Conservation (phyloP, 2,329 filamentous ascomycete genomes). For the Colletotrichum chrysophilum region DNA sequence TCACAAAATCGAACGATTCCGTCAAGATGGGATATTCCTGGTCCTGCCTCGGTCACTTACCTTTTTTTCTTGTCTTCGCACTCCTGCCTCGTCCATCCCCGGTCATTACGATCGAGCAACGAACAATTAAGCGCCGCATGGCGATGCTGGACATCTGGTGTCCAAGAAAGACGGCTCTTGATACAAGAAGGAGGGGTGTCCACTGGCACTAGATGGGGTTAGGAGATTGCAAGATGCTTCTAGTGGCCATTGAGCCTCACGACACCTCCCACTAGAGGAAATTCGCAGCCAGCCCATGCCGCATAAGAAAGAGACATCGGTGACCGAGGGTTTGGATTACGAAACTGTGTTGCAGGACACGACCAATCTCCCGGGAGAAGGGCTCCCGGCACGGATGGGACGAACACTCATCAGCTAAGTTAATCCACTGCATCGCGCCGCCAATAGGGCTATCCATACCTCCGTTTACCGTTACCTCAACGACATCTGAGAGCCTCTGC, state of each 20-base stretch:
- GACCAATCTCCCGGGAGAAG: constrained; percentile 9
- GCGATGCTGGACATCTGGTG: background rate
- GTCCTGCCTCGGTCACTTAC: background rate
- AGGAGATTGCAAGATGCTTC: background rate
- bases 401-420: background rate
- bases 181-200: background rate
- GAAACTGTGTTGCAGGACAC: background rate
- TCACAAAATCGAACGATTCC: background rate
- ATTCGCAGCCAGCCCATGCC: background rate
- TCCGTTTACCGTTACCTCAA: background rate
- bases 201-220: background rate
- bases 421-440: background rate
- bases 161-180: background rate
- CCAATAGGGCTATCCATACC: constrained; percentile 10
- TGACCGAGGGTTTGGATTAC: background rate
- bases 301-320: background rate
- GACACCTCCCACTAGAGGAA: background rate
- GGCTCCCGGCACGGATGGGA: constrained; percentile 8
- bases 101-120: background rate
- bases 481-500: background rate
- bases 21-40: background rate
- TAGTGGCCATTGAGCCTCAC: background rate
- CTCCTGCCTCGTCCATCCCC: background rate
- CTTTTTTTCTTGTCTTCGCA: background rate
- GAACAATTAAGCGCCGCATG: background rate